Base-by-base conservation (phyloP, 106 monocot genomes). In the Acanthochlamys bracteata region DNA sequence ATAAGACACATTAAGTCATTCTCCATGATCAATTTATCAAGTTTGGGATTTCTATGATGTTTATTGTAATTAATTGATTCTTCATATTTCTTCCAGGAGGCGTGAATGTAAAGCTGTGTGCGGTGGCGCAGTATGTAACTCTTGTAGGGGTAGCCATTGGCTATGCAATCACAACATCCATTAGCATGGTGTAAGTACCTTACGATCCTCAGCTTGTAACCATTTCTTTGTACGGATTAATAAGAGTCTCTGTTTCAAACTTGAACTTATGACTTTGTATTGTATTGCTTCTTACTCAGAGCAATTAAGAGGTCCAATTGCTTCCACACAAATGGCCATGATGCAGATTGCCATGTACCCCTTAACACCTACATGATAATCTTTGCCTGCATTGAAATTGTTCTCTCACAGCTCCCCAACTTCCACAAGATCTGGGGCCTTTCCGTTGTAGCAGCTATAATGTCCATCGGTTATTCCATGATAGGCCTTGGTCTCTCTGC, bases 271-370 rank as follows among this genome's bases (percentile, higher is more conserved):
- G n/a, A n/a, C n/a, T n/a, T n/a, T n/a, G 49, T 49, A 49, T 49
- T 1, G 2, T 49, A 4, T 49, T 49, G 2, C 2, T 49, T 49
- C 10, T 49, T n/a, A n/a, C 12, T 49, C 57, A 87, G 83, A 69
- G 88, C 88, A 13, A 75, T 88, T 57, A 56, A 88, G 76, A 78
- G 60, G 25, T 80, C 88, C 0, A 81, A 88, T 22, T 88, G 88
- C 65, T 88, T 66, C 62, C 81, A 81, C 65, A 63, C 52, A 0
- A 61, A 49, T 10, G 79, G 79, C 17, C 69, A 64, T 12, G n/a
- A n/a, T n/a, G n/a, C 41, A 76, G 39, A 71, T 55, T 11, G 75
- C 80, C n/a, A 12, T 88, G 88, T 41, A 22, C 59, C 67, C 60
- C 75, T 74, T 0, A 76, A 78, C 80, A 88, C 59, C 8, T 84